Conservation (phyloP, 192 early-diverging fungal genomes). For the Borealophlyctis nickersoniae region DNA sequence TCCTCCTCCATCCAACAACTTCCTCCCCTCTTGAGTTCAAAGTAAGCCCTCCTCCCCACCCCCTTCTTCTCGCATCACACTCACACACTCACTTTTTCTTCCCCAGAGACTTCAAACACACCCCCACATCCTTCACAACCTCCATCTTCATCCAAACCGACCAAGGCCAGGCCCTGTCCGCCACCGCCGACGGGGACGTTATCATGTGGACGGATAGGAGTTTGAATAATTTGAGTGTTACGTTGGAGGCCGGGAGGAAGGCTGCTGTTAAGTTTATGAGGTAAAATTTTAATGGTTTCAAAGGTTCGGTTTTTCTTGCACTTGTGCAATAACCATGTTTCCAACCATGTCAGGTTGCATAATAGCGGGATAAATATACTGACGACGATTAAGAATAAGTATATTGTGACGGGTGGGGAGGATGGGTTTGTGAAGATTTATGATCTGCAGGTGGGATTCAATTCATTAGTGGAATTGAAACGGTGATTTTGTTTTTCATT, state of each 20-base stretch:
- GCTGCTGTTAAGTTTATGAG: constrained; percentile 51
- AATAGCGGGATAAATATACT: constrained; percentile 41
- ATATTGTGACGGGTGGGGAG: constrained; percentile 53
- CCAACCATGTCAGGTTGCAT: constrained; percentile 54
- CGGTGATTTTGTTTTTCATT: constrained; percentile 2
- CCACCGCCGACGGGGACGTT: constrained; percentile 49
- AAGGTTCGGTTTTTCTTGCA: neutral
- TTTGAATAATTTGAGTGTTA: constrained; percentile 46
- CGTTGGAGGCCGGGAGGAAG: constrained; percentile 44
- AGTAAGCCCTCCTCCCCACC: too few relatives aligned
- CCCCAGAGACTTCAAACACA: constrained; percentile 48
- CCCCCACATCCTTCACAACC: constrained; percentile 36
- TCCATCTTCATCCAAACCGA: constrained; percentile 44
- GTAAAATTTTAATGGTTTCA: constrained; percentile 16
- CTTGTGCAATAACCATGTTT: too few relatives aligned
- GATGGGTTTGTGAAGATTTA: constrained; percentile 54
- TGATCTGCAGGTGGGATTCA: constrained; percentile 48
- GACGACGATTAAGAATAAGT: constrained; percentile 35
- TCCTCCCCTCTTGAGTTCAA: constrained; percentile 38
- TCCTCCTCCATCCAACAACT: constrained; percentile 36
- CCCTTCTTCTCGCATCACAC: too few relatives aligned
- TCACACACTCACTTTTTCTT: too few relatives aligned
- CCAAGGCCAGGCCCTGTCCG: constrained; percentile 41
- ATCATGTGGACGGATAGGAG: constrained; percentile 46
- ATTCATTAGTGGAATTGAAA: constrained; percentile 3